A percentile compares a stretch with the other conserved stretches of the same genome.
Conservation (phyloP, 164 flowering plant species). For the Macadamia integrifolia region DNA sequence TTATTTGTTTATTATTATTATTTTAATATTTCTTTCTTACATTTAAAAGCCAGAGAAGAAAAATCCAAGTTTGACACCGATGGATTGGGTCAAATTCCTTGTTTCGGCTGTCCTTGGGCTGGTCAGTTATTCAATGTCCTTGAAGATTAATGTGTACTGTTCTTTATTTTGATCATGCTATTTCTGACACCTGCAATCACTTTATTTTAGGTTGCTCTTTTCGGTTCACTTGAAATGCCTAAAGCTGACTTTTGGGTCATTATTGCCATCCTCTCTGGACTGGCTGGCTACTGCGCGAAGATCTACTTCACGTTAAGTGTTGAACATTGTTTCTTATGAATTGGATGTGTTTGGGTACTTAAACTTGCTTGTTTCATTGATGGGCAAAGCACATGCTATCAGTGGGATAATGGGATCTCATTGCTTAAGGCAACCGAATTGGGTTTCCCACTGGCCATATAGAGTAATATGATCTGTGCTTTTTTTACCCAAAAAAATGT, state of each 20-base stretch:
- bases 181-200: constrained; percentile 1
- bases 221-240: constrained; percentile 68
- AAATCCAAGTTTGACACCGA: constrained; percentile 92
- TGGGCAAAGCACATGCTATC: neutral
- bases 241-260: constrained; percentile 79
- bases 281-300: constrained; percentile 90
- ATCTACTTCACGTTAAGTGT: constrained; percentile 85
- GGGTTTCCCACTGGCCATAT: neutral
- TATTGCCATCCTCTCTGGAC: constrained; percentile 64
- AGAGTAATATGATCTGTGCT: no score
- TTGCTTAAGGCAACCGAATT: neutral
- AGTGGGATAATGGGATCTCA: neutral
- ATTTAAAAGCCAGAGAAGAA: constrained; percentile 84
- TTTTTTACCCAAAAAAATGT: no score
- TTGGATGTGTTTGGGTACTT: neutral
- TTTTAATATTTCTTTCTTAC: no score
- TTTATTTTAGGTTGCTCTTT: constrained; percentile 65
- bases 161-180: constrained; percentile 3
- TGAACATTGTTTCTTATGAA: neutral
- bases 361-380: neutral
- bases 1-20: no score
- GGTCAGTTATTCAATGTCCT: constrained; percentile 40
- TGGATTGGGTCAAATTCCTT: constrained; percentile 96
- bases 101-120: constrained; percentile 80
- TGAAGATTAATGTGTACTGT: constrained; percentile 1